These are phyloP conservation scores for Grosmannia penicillata DNA, from an alignment of 2,329 filamentous ascomycete genomes.

Conservation along the genomic window DNA sequence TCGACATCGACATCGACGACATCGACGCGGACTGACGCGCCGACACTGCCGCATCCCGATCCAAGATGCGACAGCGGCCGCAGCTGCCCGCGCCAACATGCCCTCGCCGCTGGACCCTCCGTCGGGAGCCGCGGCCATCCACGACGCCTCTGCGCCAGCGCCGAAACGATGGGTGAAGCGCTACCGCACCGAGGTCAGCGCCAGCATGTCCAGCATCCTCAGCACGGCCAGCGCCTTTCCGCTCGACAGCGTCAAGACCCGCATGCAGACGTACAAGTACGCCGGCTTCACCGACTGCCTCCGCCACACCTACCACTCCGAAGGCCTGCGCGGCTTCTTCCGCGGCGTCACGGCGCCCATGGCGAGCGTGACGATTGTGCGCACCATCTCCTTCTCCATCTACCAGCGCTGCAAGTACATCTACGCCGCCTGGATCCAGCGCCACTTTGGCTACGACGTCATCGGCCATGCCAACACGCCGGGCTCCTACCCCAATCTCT, in stretches of 20 bases:
- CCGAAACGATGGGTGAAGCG: slow-evolving; percentile 46
- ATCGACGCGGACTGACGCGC: too few species aligned
- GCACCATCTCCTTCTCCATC: slow-evolving; percentile 25
- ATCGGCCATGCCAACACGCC: slow-evolving; percentile 55
- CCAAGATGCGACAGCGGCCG: too few species aligned
- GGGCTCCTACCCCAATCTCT: slow-evolving; percentile 56
- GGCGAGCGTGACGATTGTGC: slow-evolving; percentile 30
- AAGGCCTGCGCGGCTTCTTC: slow-evolving; percentile 66
- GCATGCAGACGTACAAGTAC: slow-evolving; percentile 78
- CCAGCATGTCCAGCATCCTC: slow-evolving; percentile 61
- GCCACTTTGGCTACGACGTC: slow-evolving; percentile 53
- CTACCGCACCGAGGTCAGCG: slow-evolving; percentile 69
- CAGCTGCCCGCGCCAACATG: slow-evolving; percentile 15
- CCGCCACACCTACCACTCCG: slow-evolving; percentile 57
- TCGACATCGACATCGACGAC: too few species aligned
- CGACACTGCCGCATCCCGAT: too few species aligned
- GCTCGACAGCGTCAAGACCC: slow-evolving; percentile 77
- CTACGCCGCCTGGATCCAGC: slow-evolving; percentile 56
- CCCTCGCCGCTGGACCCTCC: too few species aligned
- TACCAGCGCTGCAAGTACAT: slow-evolving; percentile 65
- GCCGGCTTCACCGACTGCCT: slow-evolving; percentile 61
- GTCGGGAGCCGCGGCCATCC: slow-evolving; percentile 14
- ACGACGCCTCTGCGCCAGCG: neutral
- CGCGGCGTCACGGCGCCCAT: slow-evolving; percentile 69
- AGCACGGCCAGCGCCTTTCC: slow-evolving; percentile 73